These are phyloP conservation scores for Dichotomopilus funicola DNA, from an alignment of 2,329 filamentous ascomycete species.

Conservation along the genomic window DNA sequence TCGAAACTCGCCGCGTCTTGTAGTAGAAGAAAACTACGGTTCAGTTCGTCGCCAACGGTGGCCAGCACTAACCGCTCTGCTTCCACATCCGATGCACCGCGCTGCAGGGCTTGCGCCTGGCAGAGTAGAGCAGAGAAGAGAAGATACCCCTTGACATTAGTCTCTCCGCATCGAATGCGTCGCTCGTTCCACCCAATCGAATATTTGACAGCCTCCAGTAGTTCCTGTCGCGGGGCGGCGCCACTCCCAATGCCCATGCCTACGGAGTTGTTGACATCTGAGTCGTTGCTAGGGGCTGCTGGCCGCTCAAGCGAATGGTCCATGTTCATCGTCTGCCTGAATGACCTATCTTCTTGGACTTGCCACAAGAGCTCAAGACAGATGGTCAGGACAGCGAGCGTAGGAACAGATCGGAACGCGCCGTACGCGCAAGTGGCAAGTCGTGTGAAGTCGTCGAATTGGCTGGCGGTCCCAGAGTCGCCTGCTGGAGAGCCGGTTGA, in stretches of 20 bases:
- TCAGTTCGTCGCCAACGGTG: slow-evolving; percentile 24
- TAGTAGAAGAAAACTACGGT: slow-evolving; percentile 29
- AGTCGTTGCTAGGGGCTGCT: slow-evolving; percentile 23
- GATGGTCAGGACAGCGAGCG: slow-evolving; percentile 37
- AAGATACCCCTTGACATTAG: slow-evolving; percentile 48
- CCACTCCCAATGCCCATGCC: slow-evolving; percentile 21
- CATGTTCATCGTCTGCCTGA: slow-evolving; percentile 21
- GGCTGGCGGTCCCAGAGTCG: slow-evolving; percentile 13
- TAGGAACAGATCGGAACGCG: slow-evolving; percentile 36
- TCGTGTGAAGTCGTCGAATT: slow-evolving; percentile 31
- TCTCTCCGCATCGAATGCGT: slow-evolving; percentile 43
- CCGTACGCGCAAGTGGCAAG: slow-evolving; percentile 37
- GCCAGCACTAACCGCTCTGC: slow-evolving; percentile 29
- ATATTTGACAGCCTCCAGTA: slow-evolving; percentile 40
- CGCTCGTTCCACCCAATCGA: slow-evolving; percentile 35
- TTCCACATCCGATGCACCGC: slow-evolving; percentile 23
- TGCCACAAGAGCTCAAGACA: slow-evolving; percentile 41
- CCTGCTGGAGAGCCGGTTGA: slow-evolving; percentile 16
- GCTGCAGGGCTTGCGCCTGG: slow-evolving; percentile 31
- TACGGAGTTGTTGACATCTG: slow-evolving; percentile 13
- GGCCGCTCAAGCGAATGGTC: slow-evolving; percentile 21
- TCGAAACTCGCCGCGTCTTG: slow-evolving; percentile 28
- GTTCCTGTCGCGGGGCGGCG: slow-evolving; percentile 34
- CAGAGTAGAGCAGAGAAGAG: slow-evolving; percentile 34
- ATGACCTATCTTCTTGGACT: slow-evolving; percentile 35